A percentile compares a stretch with the other conserved stretches of the same genome.
Conservation (phyloP, 768 basidiomycete species). For the Naganishia friedmannii region DNA sequence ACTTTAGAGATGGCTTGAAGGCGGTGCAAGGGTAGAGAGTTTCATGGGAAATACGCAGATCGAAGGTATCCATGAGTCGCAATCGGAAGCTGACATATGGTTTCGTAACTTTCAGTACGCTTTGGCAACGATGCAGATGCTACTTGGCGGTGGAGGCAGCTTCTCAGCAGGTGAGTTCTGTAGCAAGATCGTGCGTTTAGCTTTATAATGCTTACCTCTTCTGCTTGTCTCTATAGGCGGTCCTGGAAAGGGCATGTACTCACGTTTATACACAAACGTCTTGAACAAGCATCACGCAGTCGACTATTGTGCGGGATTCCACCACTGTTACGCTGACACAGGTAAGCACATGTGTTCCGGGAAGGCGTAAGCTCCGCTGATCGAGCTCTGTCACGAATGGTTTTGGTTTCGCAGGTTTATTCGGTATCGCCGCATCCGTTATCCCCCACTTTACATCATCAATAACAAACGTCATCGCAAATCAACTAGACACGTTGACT, state of each 20-base stretch:
- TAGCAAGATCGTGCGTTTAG: background rate
- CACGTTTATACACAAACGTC: slow-evolving; percentile 89
- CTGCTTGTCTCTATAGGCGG: slow-evolving; percentile 60
- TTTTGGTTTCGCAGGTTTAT: slow-evolving; percentile 57
- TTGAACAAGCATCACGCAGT: slow-evolving; percentile 90
- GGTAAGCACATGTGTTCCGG: slow-evolving; percentile 45
- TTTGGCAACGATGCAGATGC: slow-evolving; percentile 87
- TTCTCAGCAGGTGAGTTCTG: slow-evolving; percentile 75
- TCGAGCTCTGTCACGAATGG: background rate
- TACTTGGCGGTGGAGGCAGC: slow-evolving; percentile 90
- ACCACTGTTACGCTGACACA: slow-evolving; percentile 93
- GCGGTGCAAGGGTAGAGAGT: background rate
- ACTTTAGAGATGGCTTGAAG: background rate
- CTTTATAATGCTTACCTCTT: slow-evolving; percentile 22
- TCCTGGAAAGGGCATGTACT: slow-evolving; percentile 99
- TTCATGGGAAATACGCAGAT: background rate
- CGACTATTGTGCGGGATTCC: slow-evolving; percentile 94
- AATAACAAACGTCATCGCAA: slow-evolving; percentile 77
- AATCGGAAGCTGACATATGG: background rate
- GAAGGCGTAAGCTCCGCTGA: background rate
- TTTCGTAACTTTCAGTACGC: slow-evolving; percentile 58
- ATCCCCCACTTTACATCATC: slow-evolving; percentile 62
- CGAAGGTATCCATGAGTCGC: background rate
- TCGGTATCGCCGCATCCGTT: slow-evolving; percentile 85
- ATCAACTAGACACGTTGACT: slow-evolving; percentile 78